Evolutionary conservation across 495 filamentous ascomycete species (phyloP).

Genomic region (Hypoxylon fuscum): DNA sequence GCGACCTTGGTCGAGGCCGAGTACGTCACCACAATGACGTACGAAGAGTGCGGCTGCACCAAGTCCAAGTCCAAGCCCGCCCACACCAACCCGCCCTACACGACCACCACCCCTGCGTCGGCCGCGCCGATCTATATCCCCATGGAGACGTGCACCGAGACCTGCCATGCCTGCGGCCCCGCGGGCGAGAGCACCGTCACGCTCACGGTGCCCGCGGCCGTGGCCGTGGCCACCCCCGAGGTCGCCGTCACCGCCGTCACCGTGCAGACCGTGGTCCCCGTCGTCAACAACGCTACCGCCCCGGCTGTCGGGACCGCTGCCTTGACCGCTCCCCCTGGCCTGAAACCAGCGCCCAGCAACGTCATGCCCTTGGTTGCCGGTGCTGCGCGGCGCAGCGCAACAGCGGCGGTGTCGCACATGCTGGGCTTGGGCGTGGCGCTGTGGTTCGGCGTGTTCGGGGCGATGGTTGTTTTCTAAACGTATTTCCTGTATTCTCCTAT

Average conservation of each 20-base stretch:
- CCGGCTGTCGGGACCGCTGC: neutral
- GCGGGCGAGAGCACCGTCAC: conserved; percentile 39
- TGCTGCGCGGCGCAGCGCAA: neutral
- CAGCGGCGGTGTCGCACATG: neutral
- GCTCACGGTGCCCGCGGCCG: conserved; percentile 28
- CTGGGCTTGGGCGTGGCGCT: conserved; percentile 21
- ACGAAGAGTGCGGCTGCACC: no score
- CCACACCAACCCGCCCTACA: no score
- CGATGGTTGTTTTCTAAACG: conserved; percentile 23
- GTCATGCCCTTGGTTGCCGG: neutral
- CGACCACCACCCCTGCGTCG: no score
- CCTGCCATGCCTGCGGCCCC: conserved; percentile 34
- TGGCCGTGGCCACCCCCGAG: conserved; percentile 2
- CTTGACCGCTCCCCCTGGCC: neutral
- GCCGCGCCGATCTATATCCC: no score
- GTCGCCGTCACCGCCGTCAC: conserved; percentile 22
- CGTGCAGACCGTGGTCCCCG: conserved; percentile 39
- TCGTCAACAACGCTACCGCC: neutral
- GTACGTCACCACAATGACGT: no score
- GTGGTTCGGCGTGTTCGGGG: conserved; percentile 29
- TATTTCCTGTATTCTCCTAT: neutral
- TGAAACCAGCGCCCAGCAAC: neutral
- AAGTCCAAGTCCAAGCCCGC: no score
- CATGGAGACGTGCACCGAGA: conserved; percentile 15
- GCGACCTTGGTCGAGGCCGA: no score